A percentile compares a stretch with the other conserved stretches of the same genome.
Conservation (phyloP, 1,284 basidiomycete species). For the Mixia osmundae region DNA sequence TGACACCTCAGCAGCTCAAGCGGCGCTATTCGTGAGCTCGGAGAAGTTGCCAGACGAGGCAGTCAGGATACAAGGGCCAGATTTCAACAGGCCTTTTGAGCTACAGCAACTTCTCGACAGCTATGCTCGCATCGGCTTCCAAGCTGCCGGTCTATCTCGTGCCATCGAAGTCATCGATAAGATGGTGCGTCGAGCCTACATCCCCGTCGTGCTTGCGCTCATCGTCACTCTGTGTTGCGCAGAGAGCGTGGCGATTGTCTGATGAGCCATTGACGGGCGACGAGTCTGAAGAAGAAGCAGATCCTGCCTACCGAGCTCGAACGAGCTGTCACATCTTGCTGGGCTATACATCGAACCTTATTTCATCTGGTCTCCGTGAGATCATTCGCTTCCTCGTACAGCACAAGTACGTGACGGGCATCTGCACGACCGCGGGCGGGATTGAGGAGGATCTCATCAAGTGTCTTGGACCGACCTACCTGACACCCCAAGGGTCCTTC, state of each 20-base stretch:
- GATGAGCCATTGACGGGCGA: constrained; percentile 46
- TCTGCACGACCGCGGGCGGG: constrained; percentile 94
- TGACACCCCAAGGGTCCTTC: constrained; percentile 43
- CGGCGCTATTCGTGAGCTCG: constrained; percentile 7
- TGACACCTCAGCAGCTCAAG: no score
- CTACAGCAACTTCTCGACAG: constrained; percentile 47
- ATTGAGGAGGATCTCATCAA: constrained; percentile 99
- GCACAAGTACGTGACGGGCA: constrained; percentile 64
- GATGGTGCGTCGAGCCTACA: constrained; percentile 36
- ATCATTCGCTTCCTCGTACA: constrained; percentile 82
- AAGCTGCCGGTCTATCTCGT: constrained; percentile 68
- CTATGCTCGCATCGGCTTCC: constrained; percentile 84
- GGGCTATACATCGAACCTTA: constrained; percentile 94
- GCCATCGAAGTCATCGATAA: constrained; percentile 75
- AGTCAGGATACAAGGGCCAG: constrained; percentile 58
- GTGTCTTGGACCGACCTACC: constrained; percentile 82
- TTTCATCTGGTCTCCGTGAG: constrained; percentile 89
- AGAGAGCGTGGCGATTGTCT: constrained; percentile 61
- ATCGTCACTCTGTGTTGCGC: neutral
- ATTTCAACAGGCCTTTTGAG: constrained; percentile 48
- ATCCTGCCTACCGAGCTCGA: constrained; percentile 36
- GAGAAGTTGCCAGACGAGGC: constrained; percentile 24
- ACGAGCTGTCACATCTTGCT: constrained; percentile 73
- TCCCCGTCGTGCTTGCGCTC: neutral
- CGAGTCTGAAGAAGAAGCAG: constrained; percentile 38